Conservation (phyloP, 2,329 filamentous ascomycete species). For the Davidsoniella virescens region DNA sequence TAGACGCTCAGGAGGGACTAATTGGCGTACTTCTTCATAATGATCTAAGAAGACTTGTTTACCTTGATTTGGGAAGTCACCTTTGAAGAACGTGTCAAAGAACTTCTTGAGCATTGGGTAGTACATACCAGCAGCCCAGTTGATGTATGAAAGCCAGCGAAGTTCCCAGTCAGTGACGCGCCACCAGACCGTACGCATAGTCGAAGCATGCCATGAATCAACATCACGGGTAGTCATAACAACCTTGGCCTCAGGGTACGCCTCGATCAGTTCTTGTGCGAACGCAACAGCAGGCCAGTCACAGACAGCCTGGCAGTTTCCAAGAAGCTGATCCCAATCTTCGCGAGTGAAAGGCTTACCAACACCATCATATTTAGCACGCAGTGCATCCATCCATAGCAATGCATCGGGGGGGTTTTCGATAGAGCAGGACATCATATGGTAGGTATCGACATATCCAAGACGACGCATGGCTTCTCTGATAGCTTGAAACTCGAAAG, state of each 20-base stretch:
- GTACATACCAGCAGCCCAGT: conserved; percentile 45
- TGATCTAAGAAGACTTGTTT: conserved; percentile 41
- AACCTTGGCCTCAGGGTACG: conserved; percentile 57
- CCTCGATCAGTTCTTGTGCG: conserved; percentile 51
- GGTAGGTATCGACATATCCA: conserved; percentile 53
- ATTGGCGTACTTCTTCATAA: conserved; percentile 21
- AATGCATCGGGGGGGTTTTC: conserved; percentile 12
- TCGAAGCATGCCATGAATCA: conserved; percentile 44
- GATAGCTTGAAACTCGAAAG: conserved; percentile 29
- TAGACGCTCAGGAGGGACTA: conserved; percentile 17
- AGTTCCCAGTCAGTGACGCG: conserved; percentile 29
- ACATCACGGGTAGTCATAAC: conserved; percentile 51
- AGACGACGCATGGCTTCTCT: conserved; percentile 48
- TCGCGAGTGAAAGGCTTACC: conserved; percentile 44
- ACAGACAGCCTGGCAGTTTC: conserved; percentile 48
- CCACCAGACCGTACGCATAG: conserved; percentile 44
- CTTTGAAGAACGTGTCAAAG: conserved; percentile 52
- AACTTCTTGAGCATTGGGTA: conserved; percentile 50
- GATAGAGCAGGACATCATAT: conserved; percentile 32
- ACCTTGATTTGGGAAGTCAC: conserved; percentile 48
- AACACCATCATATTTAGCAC: conserved; percentile 35
- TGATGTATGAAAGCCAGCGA: conserved; percentile 18
- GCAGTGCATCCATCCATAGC: conserved; percentile 9
- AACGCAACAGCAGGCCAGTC: conserved; percentile 55
- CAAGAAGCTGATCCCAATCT: conserved; percentile 52